These are phyloP conservation scores for Arthrobotrys iridis DNA, from an alignment of 2,329 filamentous ascomycete species.

Conservation along the genomic window DNA sequence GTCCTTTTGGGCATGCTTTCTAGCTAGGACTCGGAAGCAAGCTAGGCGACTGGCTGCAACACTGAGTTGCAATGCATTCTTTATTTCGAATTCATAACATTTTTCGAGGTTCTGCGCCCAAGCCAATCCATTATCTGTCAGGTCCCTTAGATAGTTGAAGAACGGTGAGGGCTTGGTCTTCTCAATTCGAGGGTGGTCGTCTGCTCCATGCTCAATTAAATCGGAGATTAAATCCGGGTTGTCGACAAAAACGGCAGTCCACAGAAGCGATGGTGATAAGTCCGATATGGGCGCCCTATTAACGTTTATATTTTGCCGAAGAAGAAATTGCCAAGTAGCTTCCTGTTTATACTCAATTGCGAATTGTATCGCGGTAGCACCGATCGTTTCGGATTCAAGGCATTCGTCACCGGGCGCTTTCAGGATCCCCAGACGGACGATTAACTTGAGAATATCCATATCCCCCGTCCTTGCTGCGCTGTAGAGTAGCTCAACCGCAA, in stretches of 20 bases:
- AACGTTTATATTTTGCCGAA: slow-evolving; percentile 8
- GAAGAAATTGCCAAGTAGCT: background rate
- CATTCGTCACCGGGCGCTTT: background rate
- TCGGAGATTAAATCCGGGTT: background rate
- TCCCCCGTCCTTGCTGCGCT: slow-evolving; percentile 18
- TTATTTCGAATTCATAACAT: background rate
- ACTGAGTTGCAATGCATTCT: background rate
- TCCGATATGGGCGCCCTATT: slow-evolving; percentile 6
- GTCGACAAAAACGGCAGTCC: slow-evolving; percentile 3
- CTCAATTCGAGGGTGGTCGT: background rate
- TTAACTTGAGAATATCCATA: background rate
- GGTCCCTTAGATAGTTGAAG: background rate
- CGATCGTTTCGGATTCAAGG: background rate
- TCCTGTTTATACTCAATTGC: slow-evolving; percentile 21
- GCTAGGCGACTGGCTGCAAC: background rate
- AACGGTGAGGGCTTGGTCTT: background rate
- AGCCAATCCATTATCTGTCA: background rate
- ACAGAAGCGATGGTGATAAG: slow-evolving; percentile 16
- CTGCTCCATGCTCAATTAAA: background rate
- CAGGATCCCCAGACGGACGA: background rate
- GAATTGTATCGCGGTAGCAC: slow-evolving; percentile 16
- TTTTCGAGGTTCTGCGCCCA: background rate
- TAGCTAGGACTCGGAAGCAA: background rate
- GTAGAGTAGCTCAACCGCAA: slow-evolving; percentile 6
- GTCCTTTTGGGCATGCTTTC: background rate